Evolutionary conservation across 306 rosid species (phyloP), one percentile per base, ranked within the genome.

Genomic region (Prunus persica): DNA sequence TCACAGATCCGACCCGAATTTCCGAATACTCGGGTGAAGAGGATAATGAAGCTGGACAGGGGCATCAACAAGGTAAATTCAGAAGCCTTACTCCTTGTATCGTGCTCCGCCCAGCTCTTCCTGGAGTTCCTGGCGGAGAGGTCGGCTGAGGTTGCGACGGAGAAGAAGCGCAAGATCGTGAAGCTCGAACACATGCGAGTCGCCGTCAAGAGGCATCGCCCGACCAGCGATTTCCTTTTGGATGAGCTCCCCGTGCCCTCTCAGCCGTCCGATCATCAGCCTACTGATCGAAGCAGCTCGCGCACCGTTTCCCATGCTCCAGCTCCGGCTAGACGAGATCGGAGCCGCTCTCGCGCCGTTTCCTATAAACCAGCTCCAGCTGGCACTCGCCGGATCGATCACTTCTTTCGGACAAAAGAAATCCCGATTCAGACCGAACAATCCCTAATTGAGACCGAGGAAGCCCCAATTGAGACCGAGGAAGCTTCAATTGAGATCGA

Each of bases 161-260:
- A 87, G 86, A 91, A 89, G 96, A 91, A 96, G 67, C 91, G 98
- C 66, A 90, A 87, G 88, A 89, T 82, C 9, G 89, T 96, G 73
- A 96, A 89, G 81, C 89, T 92, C 1, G 96, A 92, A 30, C 93
- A 92, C 79, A 15, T 90, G 0, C 69, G 91, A 66, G 57, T 72
- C 73, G 91, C 96, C 27, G 93, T 86, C 30, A 91, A 91, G 88
- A 90, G 91, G 72, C 96, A 96, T 79, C 86, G 80, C 0, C 90
- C 92, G 2, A 91, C 90, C 32, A 74, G 88, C 47, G 97, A 95
- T 81, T 95, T 92, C 79, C 99, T 95, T 52, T 88, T 92, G 13
- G 97, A 92, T 50, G 90, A 89, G 47, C 96, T 92, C 68, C 93
- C 93, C 8, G 43, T 58, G 64, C 87, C 90, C 1, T 10, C 90